Evolutionary conservation across 257 asterid genomes (phyloP).

Genomic region (Solanum tarapatanum): DNA sequence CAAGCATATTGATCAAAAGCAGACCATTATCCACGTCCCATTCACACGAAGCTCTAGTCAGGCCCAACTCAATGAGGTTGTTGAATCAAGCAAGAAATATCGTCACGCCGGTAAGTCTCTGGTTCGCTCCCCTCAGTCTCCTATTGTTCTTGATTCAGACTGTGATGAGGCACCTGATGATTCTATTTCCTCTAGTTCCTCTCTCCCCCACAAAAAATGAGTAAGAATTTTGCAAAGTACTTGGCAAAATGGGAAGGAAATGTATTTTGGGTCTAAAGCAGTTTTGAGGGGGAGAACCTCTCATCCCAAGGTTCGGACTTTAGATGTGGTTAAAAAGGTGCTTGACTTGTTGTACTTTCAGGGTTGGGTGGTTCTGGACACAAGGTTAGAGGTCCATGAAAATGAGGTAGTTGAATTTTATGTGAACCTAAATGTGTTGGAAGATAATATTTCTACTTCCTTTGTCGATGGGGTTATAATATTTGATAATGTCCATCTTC

Average conservation of each 20-base stretch:
- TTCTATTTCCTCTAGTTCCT: not conserved
- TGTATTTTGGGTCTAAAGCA: not conserved
- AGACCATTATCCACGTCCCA: not conserved
- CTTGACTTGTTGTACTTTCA: not conserved
- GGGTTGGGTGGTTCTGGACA: not conserved
- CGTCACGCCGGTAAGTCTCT: not conserved
- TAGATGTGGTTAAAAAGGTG: not conserved
- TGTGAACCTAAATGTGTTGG: not conserved
- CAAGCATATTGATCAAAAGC: not conserved
- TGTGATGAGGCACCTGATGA: not conserved
- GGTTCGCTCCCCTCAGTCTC: not conserved
- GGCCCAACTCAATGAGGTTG: not conserved
- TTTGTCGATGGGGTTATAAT: not conserved
- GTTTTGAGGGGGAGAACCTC: not conserved
- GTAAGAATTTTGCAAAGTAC: not conserved
- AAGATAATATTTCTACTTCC: not conserved
- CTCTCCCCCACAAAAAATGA: not conserved
- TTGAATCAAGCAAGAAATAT: not conserved
- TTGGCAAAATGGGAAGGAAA: not conserved
- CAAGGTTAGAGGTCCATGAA: not conserved
- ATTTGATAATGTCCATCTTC: too few species aligned
- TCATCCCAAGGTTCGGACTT: too few species aligned
- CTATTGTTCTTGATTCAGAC: not conserved
- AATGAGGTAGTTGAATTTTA: not conserved
- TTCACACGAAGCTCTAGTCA: not conserved